A percentile compares a stretch with the other conserved stretches of the same genome.
phyloP scores from a whole-genome alignment of 306 rosid species.

The Oemleria cerasiformis region DNA sequence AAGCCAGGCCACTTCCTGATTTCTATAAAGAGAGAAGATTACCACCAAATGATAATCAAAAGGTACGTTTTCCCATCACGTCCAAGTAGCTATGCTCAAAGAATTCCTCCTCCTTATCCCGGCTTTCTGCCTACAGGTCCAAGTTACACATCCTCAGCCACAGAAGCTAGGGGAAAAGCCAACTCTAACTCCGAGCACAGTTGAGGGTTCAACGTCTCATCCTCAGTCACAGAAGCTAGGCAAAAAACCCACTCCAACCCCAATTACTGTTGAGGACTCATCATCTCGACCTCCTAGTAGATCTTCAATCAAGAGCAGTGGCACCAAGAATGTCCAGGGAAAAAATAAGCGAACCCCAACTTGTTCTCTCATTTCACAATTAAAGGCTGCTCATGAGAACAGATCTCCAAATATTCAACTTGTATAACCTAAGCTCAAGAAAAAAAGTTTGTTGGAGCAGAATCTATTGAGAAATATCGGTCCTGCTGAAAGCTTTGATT shows the following conservation, averaged over 20 bases:
- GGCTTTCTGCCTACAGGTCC: constrained; percentile 42
- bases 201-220: constrained; percentile 36
- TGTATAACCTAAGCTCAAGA: constrained; percentile 5
- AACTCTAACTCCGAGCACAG: constrained; percentile 19
- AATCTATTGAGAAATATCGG: constrained; percentile 2
- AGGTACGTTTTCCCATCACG: constrained; percentile 30
- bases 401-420: constrained; percentile 74
- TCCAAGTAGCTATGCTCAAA: neutral
- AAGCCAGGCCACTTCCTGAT: constrained; percentile 92
- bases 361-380: constrained; percentile 42
- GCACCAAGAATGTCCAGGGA: constrained; percentile 40
- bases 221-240: constrained; percentile 42
- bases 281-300: constrained; percentile 35
- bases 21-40: constrained; percentile 73
- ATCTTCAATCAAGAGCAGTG: constrained; percentile 40
- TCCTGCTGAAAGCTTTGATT: constrained; percentile 10
- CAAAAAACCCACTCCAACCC: constrained; percentile 33
- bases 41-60: constrained; percentile 38
- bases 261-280: constrained; percentile 32
- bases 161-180: constrained; percentile 45
- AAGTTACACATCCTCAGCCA: constrained; percentile 32
- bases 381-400: constrained; percentile 57
- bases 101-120: neutral
- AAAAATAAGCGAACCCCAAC: constrained; percentile 35
- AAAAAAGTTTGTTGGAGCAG: constrained; percentile 20